Evolutionary conservation across 2,329 filamentous ascomycete genomes (phyloP), one percentile per base, ranked within the genome.

Genomic region (Aspergillus vadensis): DNA sequence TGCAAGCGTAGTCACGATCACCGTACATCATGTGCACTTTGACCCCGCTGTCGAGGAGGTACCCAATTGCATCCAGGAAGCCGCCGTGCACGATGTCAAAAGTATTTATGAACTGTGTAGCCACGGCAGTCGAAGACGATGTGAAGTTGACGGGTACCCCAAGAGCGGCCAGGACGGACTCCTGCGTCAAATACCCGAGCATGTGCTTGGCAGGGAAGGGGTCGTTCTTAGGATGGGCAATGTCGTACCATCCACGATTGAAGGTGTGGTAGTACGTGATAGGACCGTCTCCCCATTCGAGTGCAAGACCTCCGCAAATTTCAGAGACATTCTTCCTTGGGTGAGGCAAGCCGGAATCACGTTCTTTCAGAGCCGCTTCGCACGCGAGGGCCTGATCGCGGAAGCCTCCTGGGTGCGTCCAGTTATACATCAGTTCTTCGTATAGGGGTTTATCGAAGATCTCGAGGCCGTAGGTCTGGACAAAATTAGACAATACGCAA

Each of bases 101-200:
- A 9, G 77, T 79, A 3, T 61, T 61, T 1, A 57, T 17, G 65
- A 86, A 86, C 0, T 77, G 79, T 12, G 62, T 56, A 3, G 70
- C 69, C 0, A 84, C 82, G 6, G 77, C 72, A 1, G 55, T 51
- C 5, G 75, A 78, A 12, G 70, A 69, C 8, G 71, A 67, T 0
- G 83, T 82, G 75, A 79, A 86, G 68, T 87, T 86, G 6, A 86
- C 68, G 0, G 83, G 82, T 0, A 84, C 81, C 12, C 85, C 86
- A 0, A 88, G 78, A 1, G 81, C 82, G 4, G 71, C 68, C 65
- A 86, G 84, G 1, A 86, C 81, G 57, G 80, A 77, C 0, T 77
- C 74, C 58, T 83, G 79, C 65, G 82, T 84, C 19, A 88, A 76
- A 69, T 80, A 88, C 0, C 52, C 52, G 15, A 55, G 38, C 52